phyloP scores from a whole-genome alignment of 257 asterid species.

The Asclepias syriaca region DNA sequence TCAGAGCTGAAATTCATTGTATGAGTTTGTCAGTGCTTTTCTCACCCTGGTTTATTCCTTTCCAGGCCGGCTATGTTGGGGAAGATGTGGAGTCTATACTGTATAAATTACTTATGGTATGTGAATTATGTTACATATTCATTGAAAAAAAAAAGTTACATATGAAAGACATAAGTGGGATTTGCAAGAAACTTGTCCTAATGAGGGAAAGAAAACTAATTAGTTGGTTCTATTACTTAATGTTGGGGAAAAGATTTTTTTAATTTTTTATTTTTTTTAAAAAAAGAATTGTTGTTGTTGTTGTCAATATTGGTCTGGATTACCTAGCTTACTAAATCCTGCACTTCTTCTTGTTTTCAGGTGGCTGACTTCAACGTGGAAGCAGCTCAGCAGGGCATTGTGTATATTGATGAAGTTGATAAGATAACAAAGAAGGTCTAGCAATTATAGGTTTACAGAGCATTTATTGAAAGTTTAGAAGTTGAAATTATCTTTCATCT shows the following conservation, averaged over 20 bases:
- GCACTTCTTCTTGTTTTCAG: conserved; percentile 36
- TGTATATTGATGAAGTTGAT: conserved; percentile 91
- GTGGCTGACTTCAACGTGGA: conserved; percentile 77
- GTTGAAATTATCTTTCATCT: conserved; percentile 18
- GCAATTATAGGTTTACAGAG: conserved; percentile 14
- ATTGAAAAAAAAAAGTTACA: neutral
- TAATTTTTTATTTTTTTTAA: too few species aligned
- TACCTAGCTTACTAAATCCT: neutral
- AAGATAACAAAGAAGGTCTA: conserved; percentile 88
- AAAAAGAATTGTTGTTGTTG: neutral
- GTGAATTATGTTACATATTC: conserved; percentile 1
- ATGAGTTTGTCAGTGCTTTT: neutral
- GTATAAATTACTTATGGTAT: conserved; percentile 74
- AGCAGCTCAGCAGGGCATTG: conserved; percentile 91
- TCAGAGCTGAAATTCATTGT: neutral
- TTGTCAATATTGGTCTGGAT: neutral
- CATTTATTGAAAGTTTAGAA: conserved; percentile 8
- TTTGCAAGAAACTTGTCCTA: neutral
- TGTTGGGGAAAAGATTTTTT: neutral
- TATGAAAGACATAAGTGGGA: neutral
- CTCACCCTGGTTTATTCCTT: conserved; percentile 14
- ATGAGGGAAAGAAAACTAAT: neutral
- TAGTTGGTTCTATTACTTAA: neutral
- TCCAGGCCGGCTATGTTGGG: conserved; percentile 95
- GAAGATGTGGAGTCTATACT: conserved; percentile 93